These are phyloP conservation scores for Solanum pennellii DNA, from an alignment of 257 asterid genomes.

Conservation along the genomic window DNA sequence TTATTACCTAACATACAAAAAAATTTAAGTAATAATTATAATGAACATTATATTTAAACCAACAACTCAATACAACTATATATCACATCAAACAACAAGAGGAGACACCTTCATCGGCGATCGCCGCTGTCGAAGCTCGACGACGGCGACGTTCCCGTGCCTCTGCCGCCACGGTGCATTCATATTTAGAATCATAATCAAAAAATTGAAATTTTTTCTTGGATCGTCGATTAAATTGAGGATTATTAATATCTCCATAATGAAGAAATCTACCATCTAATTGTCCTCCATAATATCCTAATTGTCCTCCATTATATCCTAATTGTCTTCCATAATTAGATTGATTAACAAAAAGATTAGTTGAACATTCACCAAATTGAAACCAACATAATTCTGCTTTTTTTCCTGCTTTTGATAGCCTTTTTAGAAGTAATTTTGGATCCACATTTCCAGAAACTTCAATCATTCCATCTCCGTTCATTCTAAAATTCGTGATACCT, in stretches of 20 bases:
- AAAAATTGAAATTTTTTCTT: neutral
- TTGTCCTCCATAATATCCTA: neutral
- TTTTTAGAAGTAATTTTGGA: constrained; percentile 11
- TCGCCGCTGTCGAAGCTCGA: fast-evolving
- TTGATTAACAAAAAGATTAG: constrained; percentile 2
- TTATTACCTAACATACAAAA: too few species aligned
- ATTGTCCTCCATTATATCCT: too few species aligned
- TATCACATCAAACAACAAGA: neutral
- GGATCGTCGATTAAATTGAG: neutral
- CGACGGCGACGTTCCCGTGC: neutral
- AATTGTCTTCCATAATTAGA: neutral
- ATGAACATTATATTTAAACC: too few species aligned
- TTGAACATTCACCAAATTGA: constrained; percentile 21
- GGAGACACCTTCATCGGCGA: neutral
- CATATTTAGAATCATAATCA: neutral
- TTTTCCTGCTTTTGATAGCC: constrained; percentile 6
- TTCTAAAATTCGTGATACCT: constrained; percentile 2
- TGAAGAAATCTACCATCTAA: neutral
- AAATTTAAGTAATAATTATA: too few species aligned
- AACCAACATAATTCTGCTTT: constrained; percentile 8
- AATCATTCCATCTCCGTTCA: constrained; percentile 15
- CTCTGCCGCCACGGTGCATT: neutral
- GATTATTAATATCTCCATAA: neutral
- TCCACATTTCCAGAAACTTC: constrained; percentile 13
- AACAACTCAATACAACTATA: too few species aligned